Evolutionary conservation across 495 filamentous ascomycete genomes (phyloP).

Genomic region (Aspergillus kassunensis): DNA sequence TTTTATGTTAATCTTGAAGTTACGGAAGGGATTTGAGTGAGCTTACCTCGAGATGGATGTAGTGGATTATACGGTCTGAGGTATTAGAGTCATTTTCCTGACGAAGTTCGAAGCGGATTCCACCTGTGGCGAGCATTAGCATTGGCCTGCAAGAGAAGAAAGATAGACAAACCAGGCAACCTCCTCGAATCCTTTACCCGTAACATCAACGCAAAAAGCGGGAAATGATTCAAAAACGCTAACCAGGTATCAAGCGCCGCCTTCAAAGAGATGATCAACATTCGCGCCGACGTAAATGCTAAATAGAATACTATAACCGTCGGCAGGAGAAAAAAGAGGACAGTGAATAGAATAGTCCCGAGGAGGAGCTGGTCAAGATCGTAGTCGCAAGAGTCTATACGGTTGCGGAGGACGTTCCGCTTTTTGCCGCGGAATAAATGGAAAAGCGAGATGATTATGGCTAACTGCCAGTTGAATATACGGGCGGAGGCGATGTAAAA

Average conservation of each 20-base stretch:
- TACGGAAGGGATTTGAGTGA: no score
- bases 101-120: slow-evolving; percentile 84
- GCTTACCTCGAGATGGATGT: slow-evolving; percentile 74
- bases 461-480: slow-evolving; percentile 98
- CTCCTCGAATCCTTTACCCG: slow-evolving; percentile 88
- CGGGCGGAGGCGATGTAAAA: slow-evolving; percentile 96
- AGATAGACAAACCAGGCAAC: slow-evolving; percentile 63
- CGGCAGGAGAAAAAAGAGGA: slow-evolving; percentile 91
- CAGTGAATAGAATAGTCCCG: slow-evolving; percentile 93
- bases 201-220: slow-evolving; percentile 95
- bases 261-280: slow-evolving; percentile 91
- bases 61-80: slow-evolving; percentile 53
- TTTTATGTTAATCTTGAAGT: no score
- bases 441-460: slow-evolving; percentile 92
- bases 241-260: slow-evolving; percentile 84
- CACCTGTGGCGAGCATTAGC: slow-evolving; percentile 47
- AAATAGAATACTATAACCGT: slow-evolving; percentile 96
- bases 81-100: slow-evolving; percentile 22
- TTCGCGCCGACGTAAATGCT: slow-evolving; percentile 89
- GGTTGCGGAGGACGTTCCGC: slow-evolving; percentile 91
- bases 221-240: slow-evolving; percentile 96
- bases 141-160: background rate
- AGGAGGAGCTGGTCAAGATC: slow-evolving; percentile 96
- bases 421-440: slow-evolving; percentile 98
- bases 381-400: slow-evolving; percentile 98